Base-by-base conservation (phyloP, 441 rosid species). In the Populus hybrid region DNA sequence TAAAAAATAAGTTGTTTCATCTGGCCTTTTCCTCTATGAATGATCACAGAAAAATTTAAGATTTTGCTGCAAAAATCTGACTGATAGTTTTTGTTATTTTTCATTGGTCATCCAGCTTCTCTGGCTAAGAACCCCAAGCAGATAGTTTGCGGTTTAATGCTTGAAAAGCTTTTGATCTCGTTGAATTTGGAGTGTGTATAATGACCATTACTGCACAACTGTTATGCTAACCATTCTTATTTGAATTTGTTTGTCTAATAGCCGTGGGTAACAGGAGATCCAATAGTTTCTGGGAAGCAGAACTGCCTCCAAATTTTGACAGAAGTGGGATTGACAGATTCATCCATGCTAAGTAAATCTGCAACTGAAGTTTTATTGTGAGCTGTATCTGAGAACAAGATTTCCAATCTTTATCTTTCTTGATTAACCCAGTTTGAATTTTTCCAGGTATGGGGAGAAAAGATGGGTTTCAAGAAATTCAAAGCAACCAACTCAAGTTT, bases 271-370 rank as follows among this genome's bases (percentile, higher is more conserved):
- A 34, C 36, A 34, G 36, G 7, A 34, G 36, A 6, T 34, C 36
- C 7, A 34, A 34, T 34, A 34, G 36, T 34, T 34, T 4, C 36
- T 34, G 36, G 36, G 36, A 34, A 34, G 36, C 36, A 34, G 36
- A 34, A 34, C 36, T 34, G 36, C 7, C 36, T 34, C 36, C 36
- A 34, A 34, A 34, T 34, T 5, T 34, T 34, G 36, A 34, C 36
- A 34, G 36, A 34, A 34, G 86, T 35, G 82, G 74, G 53, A 82
- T 80, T 61, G 84, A 85, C 73, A 82, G 75, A 28, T 92, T 92
- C 68, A 85, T 92, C 36, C 87, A 86, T 78, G 79, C 89, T 87
- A 91, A 91, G 94, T 91, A 88, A 34, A 34, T 34, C 36, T 34
- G 36, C 36, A 5, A 34, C 36, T 34, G 8, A 11, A 40, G 40